These are phyloP conservation scores for Aureobasidium subglaciale DNA, from an alignment of 2,329 filamentous ascomycete genomes.

Conservation along the genomic window DNA sequence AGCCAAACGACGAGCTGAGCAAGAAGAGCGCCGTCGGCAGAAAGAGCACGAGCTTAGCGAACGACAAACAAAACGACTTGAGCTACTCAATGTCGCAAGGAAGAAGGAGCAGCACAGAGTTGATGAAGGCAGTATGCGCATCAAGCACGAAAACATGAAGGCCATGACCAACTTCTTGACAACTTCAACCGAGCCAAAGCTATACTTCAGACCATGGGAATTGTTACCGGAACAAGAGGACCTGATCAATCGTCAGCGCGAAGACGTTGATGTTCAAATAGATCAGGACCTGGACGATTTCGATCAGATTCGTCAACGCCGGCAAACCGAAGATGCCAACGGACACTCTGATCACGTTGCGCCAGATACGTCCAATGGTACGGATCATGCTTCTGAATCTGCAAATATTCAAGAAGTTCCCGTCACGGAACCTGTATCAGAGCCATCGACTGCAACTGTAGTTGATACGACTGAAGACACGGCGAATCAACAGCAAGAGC, in stretches of 20 bases:
- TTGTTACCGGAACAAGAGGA: conserved; percentile 62
- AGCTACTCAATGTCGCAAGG: conserved; percentile 35
- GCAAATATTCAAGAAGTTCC: background rate
- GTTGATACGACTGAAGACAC: background rate
- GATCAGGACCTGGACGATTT: conserved; percentile 60
- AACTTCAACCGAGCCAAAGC: conserved; percentile 62
- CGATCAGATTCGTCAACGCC: conserved; percentile 39
- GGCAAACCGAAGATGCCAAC: conserved; percentile 24
- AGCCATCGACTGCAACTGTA: background rate
- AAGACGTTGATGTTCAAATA: conserved; percentile 56
- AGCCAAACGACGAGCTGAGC: conserved; percentile 11
- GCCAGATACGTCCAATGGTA: background rate
- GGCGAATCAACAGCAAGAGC: too few species aligned
- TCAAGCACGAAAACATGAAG: conserved; percentile 65
- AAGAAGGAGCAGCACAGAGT: conserved; percentile 65
- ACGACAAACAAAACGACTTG: conserved; percentile 11
- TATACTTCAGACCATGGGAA: conserved; percentile 87
- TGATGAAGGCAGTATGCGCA: conserved; percentile 62
- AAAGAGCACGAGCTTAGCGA: conserved; percentile 11
- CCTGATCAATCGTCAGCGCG: conserved; percentile 62
- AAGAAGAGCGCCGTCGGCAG: conserved; percentile 3
- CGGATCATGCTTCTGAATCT: background rate
- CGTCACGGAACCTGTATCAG: background rate
- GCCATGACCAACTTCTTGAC: conserved; percentile 64
- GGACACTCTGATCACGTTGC: conserved; percentile 19